phyloP scores from a whole-genome alignment of 441 rosid genomes.

The Sinapis alba region DNA sequence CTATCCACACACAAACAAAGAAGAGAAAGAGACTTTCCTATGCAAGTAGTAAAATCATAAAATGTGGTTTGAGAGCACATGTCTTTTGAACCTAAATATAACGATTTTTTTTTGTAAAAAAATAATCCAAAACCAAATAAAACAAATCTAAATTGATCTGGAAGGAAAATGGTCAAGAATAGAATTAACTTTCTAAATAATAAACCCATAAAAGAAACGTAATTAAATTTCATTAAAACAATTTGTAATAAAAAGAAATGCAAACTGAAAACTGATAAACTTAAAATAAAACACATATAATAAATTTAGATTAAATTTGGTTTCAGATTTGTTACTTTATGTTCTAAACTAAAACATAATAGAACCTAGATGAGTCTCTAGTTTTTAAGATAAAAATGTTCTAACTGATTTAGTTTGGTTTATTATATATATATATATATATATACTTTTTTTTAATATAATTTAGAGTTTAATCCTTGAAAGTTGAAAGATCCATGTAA shows the following conservation, averaged over 20 bases:
- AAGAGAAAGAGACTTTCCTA: constrained; percentile 9
- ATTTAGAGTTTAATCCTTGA: too few species aligned
- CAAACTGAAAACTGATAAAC: too few species aligned
- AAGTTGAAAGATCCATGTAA: too few species aligned
- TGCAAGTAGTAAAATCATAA: not conserved
- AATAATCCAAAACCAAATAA: not conserved
- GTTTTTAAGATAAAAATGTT: too few species aligned
- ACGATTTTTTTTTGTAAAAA: not conserved
- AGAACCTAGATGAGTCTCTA: too few species aligned
- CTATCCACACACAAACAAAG: constrained; percentile 13
- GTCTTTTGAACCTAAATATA: constrained; percentile 1
- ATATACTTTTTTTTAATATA: too few species aligned
- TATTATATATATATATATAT: too few species aligned
- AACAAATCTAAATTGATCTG: not conserved
- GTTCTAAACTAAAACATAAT: not conserved
- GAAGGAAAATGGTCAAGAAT: not conserved
- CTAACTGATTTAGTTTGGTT: too few species aligned
- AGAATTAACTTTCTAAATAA: not conserved
- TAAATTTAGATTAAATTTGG: not conserved
- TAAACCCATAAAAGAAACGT: not conserved
- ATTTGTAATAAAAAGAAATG: not conserved
- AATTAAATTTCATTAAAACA: not conserved
- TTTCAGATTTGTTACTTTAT: not conserved
- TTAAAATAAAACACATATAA: not conserved
- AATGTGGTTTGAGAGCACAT: constrained; percentile 9